Percentiles rank a stretch among this genome's conserved stretches.
These are phyloP conservation scores for Drosera spatulata DNA, from an alignment of 179 eudicot genomes.

Conservation along the genomic window DNA sequence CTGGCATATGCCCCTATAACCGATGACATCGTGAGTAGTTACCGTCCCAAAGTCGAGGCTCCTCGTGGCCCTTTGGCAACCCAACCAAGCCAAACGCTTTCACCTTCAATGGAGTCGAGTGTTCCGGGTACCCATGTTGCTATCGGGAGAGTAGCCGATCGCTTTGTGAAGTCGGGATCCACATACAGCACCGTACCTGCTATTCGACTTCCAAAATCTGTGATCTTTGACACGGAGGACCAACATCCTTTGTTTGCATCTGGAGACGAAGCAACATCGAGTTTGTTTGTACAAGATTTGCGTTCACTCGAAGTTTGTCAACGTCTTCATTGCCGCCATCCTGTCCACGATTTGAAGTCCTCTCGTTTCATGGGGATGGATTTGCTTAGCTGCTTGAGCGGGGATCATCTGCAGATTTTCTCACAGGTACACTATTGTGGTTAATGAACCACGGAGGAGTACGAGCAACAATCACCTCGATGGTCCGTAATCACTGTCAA, in stretches of 20 bases:
- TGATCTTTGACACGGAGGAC: slow-evolving; percentile 27
- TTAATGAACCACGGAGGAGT: slow-evolving; percentile 14
- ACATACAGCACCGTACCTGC: slow-evolving; percentile 40
- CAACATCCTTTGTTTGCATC: slow-evolving; percentile 36
- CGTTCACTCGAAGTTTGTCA: slow-evolving; percentile 39
- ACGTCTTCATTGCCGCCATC: slow-evolving; percentile 28
- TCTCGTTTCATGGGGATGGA: slow-evolving; percentile 15
- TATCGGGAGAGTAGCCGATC: slow-evolving; percentile 27
- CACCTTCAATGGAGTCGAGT: slow-evolving; percentile 26
- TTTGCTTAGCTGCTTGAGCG: slow-evolving; percentile 65
- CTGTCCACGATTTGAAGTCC: slow-evolving; percentile 64
- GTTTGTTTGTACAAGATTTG: slow-evolving; percentile 49
- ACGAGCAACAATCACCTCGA: too few relatives aligned
- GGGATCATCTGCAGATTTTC: slow-evolving; percentile 47
- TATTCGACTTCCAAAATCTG: slow-evolving; percentile 68
- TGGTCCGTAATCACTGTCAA: too few relatives aligned
- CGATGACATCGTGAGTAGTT: slow-evolving; percentile 61
- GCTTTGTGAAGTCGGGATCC: slow-evolving; percentile 38
- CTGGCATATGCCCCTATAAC: slow-evolving; percentile 47
- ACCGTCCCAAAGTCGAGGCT: slow-evolving; percentile 67
- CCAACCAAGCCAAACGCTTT: slow-evolving; percentile 35
- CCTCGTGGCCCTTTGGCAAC: slow-evolving; percentile 19
- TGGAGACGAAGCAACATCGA: slow-evolving; percentile 52
- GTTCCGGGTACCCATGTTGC: slow-evolving; percentile 56
- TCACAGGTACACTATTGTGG: slow-evolving; percentile 18